Base-by-base conservation (phyloP, 176 grass and related monocot species). In the Musa beccarii region DNA sequence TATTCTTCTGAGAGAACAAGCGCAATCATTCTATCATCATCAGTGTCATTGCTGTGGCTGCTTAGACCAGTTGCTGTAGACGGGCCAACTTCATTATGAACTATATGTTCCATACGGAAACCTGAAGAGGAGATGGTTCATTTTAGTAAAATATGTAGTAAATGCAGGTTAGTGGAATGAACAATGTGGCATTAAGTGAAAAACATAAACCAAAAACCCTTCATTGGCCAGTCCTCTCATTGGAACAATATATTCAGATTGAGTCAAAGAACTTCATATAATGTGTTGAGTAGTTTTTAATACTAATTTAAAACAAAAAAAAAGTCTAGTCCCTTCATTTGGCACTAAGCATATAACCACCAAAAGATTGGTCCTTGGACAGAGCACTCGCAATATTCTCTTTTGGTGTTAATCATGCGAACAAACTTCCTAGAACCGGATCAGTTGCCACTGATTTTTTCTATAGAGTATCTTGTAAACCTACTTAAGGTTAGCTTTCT, bases 1-100 rank as follows among this genome's bases (percentile, higher is more conserved):
- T 92, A 99, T 84, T 99, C 95, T 89, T 99, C 91, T 9, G 89
- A 89, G 66, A 99, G 95, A 84, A 99, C 86, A 76, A 92, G 82
- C 68, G 95, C 95, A 82, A 99, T 99, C 95, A 94, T 94, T 78
- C 68, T 84, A 81, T 99, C 95, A 77, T 94, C 91, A 76, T 85
- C 52, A 11, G 88, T 97, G 53, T 93, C 76, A 54, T 66, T 87
- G 23, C 16, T 85, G 25, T 87, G 89, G 76, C 82, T 91, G 66
- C 90, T 87, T 79, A 78, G 28, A 67, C 80, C 86, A 53, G 88
- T 89, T 50, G 86, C 93, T 63, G 86, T 92, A 62, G 95, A 99
- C 21, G 95, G 89, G 34, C 88, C 91, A 74, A 82, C 85, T 81
- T 81, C 95, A 82, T 66, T 73, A 23, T 76, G 76, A 88, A 80